These are phyloP conservation scores for Blastobotrys peoriensis DNA, from an alignment of 805 yeast genomes.

Conservation along the genomic window DNA sequence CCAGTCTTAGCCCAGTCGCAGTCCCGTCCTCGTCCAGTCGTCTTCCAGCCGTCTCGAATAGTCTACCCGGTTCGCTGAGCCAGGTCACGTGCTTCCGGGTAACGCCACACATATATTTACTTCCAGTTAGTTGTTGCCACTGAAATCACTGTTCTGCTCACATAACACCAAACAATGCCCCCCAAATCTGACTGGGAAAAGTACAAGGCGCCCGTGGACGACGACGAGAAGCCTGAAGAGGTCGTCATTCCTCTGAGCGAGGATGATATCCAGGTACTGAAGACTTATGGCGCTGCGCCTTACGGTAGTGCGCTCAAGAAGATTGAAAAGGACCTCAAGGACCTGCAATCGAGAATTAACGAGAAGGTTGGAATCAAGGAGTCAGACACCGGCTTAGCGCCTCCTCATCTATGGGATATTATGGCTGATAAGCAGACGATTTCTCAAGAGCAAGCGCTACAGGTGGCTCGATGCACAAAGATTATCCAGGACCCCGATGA, in stretches of 20 bases:
- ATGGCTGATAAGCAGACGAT: conserved; percentile 92
- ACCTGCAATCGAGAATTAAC: conserved; percentile 78
- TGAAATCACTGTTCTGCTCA: too few species aligned
- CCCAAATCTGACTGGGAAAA: conserved; percentile 99
- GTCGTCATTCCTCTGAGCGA: conserved; percentile 84
- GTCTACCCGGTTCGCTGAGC: too few species aligned
- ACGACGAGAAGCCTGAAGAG: conserved; percentile 51
- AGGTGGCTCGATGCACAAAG: conserved; percentile 98
- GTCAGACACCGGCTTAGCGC: conserved; percentile 95
- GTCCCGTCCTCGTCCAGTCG: too few species aligned
- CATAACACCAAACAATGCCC: conserved; percentile 51
- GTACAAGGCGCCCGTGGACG: conserved; percentile 81
- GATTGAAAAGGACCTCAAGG: conserved; percentile 81
- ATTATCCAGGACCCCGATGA: conserved; percentile 67
- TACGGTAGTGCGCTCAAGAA: conserved; percentile 75
- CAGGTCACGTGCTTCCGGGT: too few species aligned
- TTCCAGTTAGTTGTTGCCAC: too few species aligned
- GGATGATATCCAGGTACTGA: conserved; percentile 94
- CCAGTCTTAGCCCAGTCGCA: too few species aligned
- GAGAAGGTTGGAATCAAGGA: conserved; percentile 83
- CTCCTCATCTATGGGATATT: conserved; percentile 96
- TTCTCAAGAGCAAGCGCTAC: conserved; percentile 91
- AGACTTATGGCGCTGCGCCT: conserved; percentile 97
- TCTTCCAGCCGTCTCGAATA: too few species aligned
- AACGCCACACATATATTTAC: too few species aligned